Evolutionary conservation across 2,329 filamentous ascomycete species (phyloP), one percentile per base, ranked within the genome.

Genomic region (Phaeosphaeria sp.): DNA sequence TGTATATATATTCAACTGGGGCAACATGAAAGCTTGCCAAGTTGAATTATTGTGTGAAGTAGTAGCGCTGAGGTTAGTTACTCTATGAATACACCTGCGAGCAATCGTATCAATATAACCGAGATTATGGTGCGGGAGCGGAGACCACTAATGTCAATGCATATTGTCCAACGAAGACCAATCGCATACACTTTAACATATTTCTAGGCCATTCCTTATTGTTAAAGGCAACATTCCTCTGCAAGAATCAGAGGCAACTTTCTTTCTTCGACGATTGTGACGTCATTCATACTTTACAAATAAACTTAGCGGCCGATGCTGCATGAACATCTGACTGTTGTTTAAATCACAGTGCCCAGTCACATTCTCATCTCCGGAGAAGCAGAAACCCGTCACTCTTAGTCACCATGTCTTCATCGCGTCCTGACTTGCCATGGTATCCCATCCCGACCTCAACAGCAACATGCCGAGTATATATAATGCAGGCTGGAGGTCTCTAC

Each of bases 401-500:
- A 7, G 7, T 48, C 11, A 54, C 23, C n/a, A 59, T 56, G 46
- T n/a, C 46, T 42, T 18, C 21, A 18, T 30, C 39, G 46, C 20
- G 36, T 27, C 18, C 41, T 47, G 20, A 58, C 21, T 23, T 69
- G 7, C 61, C 64, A 50, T 75, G 69, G 72, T 66, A 73, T 42
- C 44, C 63, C 2, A 71, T 75, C 17, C 72, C 73, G 6, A 47
- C 62, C 1, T 62, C 58, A 20, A 51, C 46, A 15, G 52, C 63
- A 55, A 72, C 64, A 56, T 74, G 71, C 61, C 70, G 65, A 53
- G 68, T 76, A n/a, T 55, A 71, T 49, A 67, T 76, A 20, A 67
- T 75, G n/a, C 69, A 76, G 64, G 75, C 72, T 17, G 73, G 75
- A 17, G 62, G 79, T 21, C 69, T 84, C 30, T 80, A 78, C 22